Evolutionary conservation across 2,329 filamentous ascomycete genomes (phyloP).

Genomic region (Dactylellina parvicollis): DNA sequence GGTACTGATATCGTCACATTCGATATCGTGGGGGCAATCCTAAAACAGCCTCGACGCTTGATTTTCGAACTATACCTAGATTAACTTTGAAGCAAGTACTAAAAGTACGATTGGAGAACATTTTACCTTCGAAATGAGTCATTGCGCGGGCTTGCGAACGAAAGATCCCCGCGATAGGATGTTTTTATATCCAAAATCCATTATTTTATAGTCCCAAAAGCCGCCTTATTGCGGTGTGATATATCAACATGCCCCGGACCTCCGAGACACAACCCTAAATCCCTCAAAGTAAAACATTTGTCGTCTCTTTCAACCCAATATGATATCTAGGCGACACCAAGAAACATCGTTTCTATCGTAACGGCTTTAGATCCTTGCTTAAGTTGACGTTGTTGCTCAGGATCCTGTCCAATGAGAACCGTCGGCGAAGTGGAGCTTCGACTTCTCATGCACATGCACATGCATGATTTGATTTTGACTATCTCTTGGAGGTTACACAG

Average conservation of each 20-base stretch:
- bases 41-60: too few relatives aligned
- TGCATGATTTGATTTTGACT: neutral
- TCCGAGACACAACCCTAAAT: neutral
- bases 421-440: neutral
- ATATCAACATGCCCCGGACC: neutral
- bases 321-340: neutral
- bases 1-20: neutral
- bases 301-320: neutral
- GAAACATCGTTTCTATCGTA: neutral
- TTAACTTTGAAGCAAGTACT: too few relatives aligned
- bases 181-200: neutral
- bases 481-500: constrained; percentile 24
- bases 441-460: neutral
- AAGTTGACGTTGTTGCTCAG: neutral
- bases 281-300: constrained; percentile 17
- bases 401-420: constrained; percentile 16
- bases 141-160: neutral
- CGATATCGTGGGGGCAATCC: neutral
- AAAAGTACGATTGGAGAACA: neutral
- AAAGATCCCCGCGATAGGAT: neutral
- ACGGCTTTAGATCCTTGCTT: constrained; percentile 28
- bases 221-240: neutral
- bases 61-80: too few relatives aligned
- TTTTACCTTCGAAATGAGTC: neutral
- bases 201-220: neutral